phyloP scores from a whole-genome alignment of 2,329 filamentous ascomycete genomes.

The Lasiodiplodia theobromae region DNA sequence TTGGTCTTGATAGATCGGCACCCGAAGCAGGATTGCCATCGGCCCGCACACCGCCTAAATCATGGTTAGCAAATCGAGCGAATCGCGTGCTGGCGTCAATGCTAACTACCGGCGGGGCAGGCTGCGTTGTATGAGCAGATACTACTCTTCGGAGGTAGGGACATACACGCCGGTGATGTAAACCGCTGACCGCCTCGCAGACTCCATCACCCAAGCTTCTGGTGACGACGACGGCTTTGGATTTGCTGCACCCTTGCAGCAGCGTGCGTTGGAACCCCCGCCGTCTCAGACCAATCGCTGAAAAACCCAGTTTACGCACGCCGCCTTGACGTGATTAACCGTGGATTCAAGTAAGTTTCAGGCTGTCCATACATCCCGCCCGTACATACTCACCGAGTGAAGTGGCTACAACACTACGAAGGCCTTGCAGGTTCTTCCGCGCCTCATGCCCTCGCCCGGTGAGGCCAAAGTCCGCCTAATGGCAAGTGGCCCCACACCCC shows the following conservation, averaged over 20 bases:
- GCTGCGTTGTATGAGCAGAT: constrained; percentile 50
- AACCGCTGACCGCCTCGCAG: constrained; percentile 10
- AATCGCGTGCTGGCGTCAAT: constrained; percentile 5
- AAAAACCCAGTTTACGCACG: constrained; percentile 71
- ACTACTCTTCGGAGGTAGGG: constrained; percentile 77
- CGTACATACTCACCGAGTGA: constrained; percentile 2
- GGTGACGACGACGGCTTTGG: constrained; percentile 72
- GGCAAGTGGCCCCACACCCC: constrained; percentile 48
- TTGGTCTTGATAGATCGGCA: background rate
- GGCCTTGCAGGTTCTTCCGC: constrained; percentile 71
- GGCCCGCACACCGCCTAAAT: background rate
- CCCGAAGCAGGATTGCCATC: background rate
- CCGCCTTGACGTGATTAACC: constrained; percentile 84
- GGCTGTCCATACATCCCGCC: background rate
- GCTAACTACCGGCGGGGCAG: constrained; percentile 19
- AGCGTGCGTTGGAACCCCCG: constrained; percentile 58
- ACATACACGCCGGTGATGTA: background rate
- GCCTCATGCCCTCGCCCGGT: constrained; percentile 73
- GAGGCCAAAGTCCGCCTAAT: constrained; percentile 70
- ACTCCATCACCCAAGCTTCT: constrained; percentile 81
- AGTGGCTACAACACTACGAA: constrained; percentile 84
- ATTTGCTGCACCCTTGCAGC: constrained; percentile 74
- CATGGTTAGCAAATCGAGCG: constrained; percentile 13
- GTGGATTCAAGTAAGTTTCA: constrained; percentile 70
- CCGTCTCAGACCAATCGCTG: constrained; percentile 18